Percentiles rank a stretch among this genome's conserved stretches.
Evolutionary conservation across 2,329 filamentous ascomycete genomes (phyloP).

Genomic region (Pseudogymnoascus sp.): DNA sequence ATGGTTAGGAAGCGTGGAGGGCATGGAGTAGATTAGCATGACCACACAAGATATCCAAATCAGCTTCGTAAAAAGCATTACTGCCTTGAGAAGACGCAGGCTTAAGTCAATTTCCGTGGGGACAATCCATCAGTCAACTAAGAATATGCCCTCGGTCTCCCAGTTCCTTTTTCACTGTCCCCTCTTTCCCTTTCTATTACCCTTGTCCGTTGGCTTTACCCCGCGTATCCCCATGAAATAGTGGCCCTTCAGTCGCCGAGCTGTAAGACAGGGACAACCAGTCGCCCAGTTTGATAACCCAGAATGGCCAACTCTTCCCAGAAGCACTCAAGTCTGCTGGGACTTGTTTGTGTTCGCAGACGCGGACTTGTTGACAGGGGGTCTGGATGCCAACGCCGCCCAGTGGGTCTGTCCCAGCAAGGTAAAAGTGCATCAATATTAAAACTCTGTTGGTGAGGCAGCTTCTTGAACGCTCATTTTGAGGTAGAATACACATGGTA

Average conservation of each 20-base stretch:
- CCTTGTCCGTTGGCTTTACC: not conserved
- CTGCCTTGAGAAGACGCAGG: not conserved
- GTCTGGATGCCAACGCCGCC: no score
- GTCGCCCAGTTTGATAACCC: not conserved
- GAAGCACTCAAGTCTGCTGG: not conserved
- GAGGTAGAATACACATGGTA: not conserved
- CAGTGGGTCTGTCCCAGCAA: not conserved
- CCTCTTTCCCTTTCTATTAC: not conserved
- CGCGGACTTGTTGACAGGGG: not conserved
- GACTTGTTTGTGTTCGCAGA: not conserved
- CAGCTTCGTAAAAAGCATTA: not conserved
- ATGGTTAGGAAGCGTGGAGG: conserved; percentile 27
- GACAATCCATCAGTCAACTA: not conserved
- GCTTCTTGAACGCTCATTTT: not conserved
- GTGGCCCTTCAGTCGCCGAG: not conserved
- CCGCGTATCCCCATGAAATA: no score
- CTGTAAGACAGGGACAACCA: not conserved
- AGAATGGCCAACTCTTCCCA: not conserved
- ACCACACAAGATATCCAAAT: conserved; percentile 12
- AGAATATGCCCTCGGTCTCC: not conserved
- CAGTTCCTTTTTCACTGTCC: not conserved
- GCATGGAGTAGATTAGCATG: conserved; percentile 15
- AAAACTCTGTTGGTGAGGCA: not conserved
- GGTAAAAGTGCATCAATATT: not conserved
- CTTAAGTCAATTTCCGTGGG: not conserved